Evolutionary conservation across 352 stramenopile species (phyloP), one percentile per base, ranked within the genome.

Genomic region (Pythium utonaiense): DNA sequence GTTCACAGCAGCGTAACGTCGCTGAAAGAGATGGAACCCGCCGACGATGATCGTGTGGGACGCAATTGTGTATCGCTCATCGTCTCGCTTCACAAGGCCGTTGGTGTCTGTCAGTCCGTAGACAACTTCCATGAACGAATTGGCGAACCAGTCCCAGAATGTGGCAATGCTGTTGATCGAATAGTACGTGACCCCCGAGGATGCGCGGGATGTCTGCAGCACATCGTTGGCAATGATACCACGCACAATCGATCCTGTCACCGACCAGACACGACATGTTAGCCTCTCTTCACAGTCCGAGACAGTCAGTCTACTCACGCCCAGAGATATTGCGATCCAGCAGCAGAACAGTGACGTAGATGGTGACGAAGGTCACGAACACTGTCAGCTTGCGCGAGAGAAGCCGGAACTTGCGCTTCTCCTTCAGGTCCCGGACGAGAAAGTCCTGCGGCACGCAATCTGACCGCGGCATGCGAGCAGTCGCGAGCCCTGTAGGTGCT

Each of bases 291-390:
- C 28, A 5, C 28, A 33, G 5, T 33, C 9, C 28, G 28, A 22
- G n/a, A n/a, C n/a, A n/a, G n/a, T 17, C 25, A 1, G n/a, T n/a
- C n/a, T 9, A 77, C 77, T 31, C 76, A 88, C 80, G 77, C 24
- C 77, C 73, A 22, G 78, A 83, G 41, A 90, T 88, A 62, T 90
- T 88, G 58, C 80, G 76, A 45, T 90, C 78, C 25, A 90, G 62
- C 21, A 89, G 60, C 6, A 89, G 61, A 24, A 80, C 77, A 0
- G 73, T 60, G 36, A 87, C 63, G 64, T 90, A 90, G 31, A 88
- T 70, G 33, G n/a, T 58, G 34, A 87, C 73, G 48, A 90, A 88
- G 0, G 77, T 80, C 30, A 90, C 78, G 48, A 90, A 90, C 6
- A 78, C 66, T 0, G 73, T 68, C 14, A 90, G 71, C 40, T 90